Conservation (phyloP, 768 basidiomycete genomes). For the Cystobasidium tubakii region DNA sequence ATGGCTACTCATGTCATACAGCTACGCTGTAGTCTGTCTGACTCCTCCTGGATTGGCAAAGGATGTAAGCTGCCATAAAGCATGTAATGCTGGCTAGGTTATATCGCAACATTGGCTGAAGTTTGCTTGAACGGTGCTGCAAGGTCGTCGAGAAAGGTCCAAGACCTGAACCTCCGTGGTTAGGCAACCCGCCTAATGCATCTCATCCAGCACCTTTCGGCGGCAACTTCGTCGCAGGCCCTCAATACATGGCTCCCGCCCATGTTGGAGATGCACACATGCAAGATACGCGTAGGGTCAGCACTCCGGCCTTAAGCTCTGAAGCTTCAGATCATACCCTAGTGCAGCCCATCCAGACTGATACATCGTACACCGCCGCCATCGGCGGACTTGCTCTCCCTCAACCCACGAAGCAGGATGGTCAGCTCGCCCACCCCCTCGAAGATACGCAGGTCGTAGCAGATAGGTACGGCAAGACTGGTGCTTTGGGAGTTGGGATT, state of each 20-base stretch:
- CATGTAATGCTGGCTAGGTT: too few species aligned
- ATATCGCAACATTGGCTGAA: too few species aligned
- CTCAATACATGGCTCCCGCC: background rate
- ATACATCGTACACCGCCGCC: background rate
- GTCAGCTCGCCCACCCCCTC: background rate
- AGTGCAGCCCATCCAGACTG: background rate
- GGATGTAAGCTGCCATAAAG: conserved; percentile 41
- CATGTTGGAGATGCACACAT: background rate
- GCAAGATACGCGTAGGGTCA: background rate
- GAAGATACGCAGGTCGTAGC: conserved; percentile 2
- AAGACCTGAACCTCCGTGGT: conserved; percentile 18
- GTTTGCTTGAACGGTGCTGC: too few species aligned
- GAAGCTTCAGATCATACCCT: background rate
- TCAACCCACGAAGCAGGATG: background rate
- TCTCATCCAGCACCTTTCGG: background rate
- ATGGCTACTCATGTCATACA: conserved; percentile 28
- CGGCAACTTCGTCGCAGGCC: background rate
- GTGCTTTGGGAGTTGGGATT: background rate
- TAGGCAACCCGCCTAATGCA: conserved; percentile 9
- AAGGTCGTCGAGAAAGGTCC: conserved; percentile 39
- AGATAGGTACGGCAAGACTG: background rate
- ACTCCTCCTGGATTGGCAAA: conserved; percentile 43
- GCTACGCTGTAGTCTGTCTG: conserved; percentile 34
- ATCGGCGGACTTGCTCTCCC: background rate
- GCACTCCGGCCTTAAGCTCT: background rate